phyloP scores from a whole-genome alignment of 108 stramenopile species.

The Skeletonema menzelii region DNA sequence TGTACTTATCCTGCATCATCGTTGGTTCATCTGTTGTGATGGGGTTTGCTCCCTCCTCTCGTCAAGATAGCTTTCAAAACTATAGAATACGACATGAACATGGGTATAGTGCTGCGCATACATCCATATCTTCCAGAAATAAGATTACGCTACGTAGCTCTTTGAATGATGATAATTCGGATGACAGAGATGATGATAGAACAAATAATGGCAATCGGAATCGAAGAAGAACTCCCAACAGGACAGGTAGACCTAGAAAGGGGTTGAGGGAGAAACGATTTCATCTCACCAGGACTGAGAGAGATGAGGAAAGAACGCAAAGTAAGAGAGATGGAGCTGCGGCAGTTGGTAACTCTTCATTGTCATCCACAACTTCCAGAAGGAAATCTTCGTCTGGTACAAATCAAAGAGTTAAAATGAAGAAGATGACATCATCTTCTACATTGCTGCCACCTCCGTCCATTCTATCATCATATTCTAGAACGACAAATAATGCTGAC shows the following conservation, averaged over 20 bases:
- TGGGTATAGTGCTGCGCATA: not conserved
- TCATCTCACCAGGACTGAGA: not conserved
- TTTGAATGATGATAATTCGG: not conserved
- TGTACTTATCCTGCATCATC: not conserved
- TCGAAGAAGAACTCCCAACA: not conserved
- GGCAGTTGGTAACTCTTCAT: not conserved
- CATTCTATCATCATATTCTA: slow-evolving; percentile 2
- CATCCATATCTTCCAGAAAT: not conserved
- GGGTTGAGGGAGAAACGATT: not conserved
- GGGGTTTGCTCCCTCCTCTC: not conserved
- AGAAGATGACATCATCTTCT: slow-evolving; percentile 26
- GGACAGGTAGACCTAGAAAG: not conserved
- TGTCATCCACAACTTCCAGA: not conserved
- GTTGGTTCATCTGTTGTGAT: not conserved
- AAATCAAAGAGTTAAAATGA: slow-evolving; percentile 23
- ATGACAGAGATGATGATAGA: not conserved
- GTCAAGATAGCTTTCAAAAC: not conserved
- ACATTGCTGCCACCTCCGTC: slow-evolving; percentile 29
- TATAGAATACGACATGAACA: not conserved
- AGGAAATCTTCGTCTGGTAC: not conserved
- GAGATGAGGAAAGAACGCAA: not conserved
- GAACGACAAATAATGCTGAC: not conserved
- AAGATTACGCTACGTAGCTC: not conserved
- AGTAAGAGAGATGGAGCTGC: not conserved
- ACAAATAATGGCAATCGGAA: not conserved